Evolutionary conservation across 2,329 filamentous ascomycete species (phyloP), one percentile per base, ranked within the genome.

Genomic region (Metarhizium rileyi): DNA sequence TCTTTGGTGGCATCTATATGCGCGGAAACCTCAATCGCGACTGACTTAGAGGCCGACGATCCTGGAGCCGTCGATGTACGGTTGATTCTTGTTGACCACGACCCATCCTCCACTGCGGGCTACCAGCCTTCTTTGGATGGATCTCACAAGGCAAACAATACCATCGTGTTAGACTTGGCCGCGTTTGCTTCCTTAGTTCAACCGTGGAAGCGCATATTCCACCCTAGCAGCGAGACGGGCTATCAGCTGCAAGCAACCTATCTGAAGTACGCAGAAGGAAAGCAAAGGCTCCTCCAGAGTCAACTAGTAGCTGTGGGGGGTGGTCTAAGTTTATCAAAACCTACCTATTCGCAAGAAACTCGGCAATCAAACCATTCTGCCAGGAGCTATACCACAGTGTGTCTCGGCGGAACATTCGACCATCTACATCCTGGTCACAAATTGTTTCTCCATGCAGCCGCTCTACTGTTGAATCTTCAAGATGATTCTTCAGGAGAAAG

Each of bases 371-470:
- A 52, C 1, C 47, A 53, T 3, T 48, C 48, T 14, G 48, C 50
- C 5, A 47, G 48, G 3, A 56, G 58, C 0, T 67, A 66, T 52
- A 51, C 53, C 3, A 61, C 55, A 3, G 85, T 94, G 46, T 87
- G 85, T 47, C 80, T 97, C 12, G 93, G 91, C 27, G 93, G 93
- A 9, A 98, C 93, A 0, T 98, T 97, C 68, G 93, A 98, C 65
- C 90, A 97, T 67, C 77, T 98, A 22, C 93, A 98, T 63, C 83
- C 87, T 4, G 93, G 93, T 5, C 93, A 98, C 71, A 98, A 97
- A 69, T 75, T 97, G n/a, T 78, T 98, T 20, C 78, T 98, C 20
- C 90, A 90, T n/a, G 90, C 90, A 53, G 87, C 86, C 0, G 80
- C 84, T 0, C 78, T 96, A 50, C 76, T 89, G 8, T 36, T 52